A percentile compares a stretch with the other conserved stretches of the same genome.
These are phyloP conservation scores for Elsinoe batatas DNA, from an alignment of 2,329 filamentous ascomycete genomes.

Conservation along the genomic window DNA sequence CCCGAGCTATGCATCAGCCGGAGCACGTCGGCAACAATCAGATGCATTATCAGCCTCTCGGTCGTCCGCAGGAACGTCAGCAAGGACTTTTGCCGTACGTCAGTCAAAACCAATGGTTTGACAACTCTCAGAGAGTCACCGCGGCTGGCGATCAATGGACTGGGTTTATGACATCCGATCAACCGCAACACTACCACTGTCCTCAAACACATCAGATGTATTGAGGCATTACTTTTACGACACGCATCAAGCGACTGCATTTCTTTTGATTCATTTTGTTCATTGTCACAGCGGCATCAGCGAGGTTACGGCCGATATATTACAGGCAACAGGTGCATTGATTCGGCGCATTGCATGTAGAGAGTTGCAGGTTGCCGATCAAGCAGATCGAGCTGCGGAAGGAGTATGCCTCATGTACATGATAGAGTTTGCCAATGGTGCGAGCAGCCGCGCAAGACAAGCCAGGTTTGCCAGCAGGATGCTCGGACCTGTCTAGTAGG, in stretches of 20 bases:
- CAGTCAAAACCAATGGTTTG: constrained; percentile 28
- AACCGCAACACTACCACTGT: background rate
- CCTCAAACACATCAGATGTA: background rate
- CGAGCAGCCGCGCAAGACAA: background rate
- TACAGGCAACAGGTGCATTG: background rate
- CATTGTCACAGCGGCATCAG: background rate
- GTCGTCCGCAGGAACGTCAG: constrained; percentile 37
- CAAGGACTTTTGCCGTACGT: constrained; percentile 35
- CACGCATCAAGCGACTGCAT: background rate
- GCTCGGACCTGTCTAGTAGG: no score
- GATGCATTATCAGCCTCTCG: constrained; percentile 43
- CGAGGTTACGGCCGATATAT: background rate
- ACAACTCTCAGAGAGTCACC: constrained; percentile 24
- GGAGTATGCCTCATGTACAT: background rate
- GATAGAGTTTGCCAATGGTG: background rate
- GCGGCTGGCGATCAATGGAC: constrained; percentile 26
- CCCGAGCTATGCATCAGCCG: constrained; percentile 58
- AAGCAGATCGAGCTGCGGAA: background rate
- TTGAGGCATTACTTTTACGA: background rate
- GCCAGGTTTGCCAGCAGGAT: background rate
- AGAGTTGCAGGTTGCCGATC: no score
- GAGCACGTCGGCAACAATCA: constrained; percentile 36
- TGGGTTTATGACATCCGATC: constrained; percentile 16
- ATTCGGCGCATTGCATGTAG: background rate
- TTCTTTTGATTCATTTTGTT: background rate